Conservation (phyloP, 192 early-diverging fungal species). For the Rhizoclosmatium globosum region DNA sequence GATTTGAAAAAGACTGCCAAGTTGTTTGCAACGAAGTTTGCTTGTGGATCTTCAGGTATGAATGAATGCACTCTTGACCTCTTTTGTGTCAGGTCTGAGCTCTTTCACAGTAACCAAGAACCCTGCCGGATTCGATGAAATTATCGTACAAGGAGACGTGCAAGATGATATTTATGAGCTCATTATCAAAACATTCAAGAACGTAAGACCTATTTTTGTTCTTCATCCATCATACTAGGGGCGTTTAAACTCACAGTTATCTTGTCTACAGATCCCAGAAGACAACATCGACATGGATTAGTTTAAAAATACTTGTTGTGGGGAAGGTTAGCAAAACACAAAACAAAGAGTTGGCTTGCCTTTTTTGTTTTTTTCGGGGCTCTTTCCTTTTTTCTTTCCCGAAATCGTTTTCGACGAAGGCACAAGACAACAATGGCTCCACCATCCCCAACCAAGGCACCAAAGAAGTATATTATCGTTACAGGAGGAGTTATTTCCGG, state of each 20-base stretch:
- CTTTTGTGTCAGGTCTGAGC: background rate
- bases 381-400: conserved; percentile 32
- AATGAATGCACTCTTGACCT: background rate
- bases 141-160: conserved; percentile 97
- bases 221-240: background rate
- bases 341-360: background rate
- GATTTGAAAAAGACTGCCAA: conserved; percentile 98
- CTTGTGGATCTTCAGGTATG: conserved; percentile 82
- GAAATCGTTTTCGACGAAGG: background rate
- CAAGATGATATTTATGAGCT: conserved; percentile 88
- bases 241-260: background rate
- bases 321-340: background rate
- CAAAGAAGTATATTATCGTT: conserved; percentile 92
- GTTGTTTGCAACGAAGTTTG: conserved; percentile 94
- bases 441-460: background rate
- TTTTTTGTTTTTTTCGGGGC: background rate
- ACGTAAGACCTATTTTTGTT: conserved; percentile 47
- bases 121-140: conserved; percentile 91
- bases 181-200: conserved; percentile 75
- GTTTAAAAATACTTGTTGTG: background rate
- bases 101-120: conserved; percentile 75
- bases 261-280: background rate
- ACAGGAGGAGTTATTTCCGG: conserved; percentile 99
- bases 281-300: conserved; percentile 13
- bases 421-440: background rate